Evolutionary conservation across 2,329 filamentous ascomycete species (phyloP).

Genomic region (Myriosclerotinia scirpicola): DNA sequence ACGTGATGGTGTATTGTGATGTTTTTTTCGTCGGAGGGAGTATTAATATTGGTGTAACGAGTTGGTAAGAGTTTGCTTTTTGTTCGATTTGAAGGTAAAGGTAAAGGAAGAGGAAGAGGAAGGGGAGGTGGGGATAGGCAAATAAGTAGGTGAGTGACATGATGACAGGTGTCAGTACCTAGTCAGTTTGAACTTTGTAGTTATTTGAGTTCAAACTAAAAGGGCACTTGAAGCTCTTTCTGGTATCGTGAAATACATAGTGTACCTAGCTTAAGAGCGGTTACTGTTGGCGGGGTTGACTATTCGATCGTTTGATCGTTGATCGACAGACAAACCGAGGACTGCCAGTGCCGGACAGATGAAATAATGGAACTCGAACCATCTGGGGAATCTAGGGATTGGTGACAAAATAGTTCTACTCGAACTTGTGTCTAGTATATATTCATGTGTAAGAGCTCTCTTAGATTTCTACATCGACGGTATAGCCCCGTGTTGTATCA

Average conservation of each 20-base stretch:
- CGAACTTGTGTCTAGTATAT: background rate
- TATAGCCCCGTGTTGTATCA: background rate
- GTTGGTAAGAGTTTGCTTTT: background rate
- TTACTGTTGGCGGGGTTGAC: background rate
- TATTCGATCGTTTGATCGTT: background rate
- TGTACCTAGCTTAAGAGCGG: background rate
- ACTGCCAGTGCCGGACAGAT: background rate
- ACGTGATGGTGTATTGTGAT: background rate
- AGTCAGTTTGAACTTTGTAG: background rate
- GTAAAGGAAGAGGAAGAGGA: background rate
- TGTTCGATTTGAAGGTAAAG: background rate
- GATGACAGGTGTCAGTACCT: background rate
- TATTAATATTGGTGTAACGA: background rate
- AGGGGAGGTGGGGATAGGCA: no score
- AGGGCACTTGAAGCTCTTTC: background rate
- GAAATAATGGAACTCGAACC: background rate
- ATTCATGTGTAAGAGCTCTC: background rate
- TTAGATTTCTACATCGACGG: background rate
- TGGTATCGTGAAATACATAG: background rate
- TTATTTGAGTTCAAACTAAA: background rate
- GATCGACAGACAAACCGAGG: background rate
- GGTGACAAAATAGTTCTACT: background rate
- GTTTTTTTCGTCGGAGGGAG: background rate
- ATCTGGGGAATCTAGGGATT: background rate
- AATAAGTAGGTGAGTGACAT: background rate